Conservation (phyloP, 83 land plant genomes). For the Picea abies region DNA sequence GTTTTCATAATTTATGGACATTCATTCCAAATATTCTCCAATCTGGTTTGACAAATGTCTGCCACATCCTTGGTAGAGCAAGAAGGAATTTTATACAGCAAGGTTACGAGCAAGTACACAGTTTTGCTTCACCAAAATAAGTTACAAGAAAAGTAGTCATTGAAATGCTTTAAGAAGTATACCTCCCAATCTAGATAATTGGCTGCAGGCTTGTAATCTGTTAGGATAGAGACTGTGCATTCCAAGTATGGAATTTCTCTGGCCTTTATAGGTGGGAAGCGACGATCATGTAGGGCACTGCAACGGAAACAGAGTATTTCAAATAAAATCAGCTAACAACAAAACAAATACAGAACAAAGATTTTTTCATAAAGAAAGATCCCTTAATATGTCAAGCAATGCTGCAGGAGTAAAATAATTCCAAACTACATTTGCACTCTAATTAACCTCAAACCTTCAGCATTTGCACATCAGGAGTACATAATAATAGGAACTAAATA, state of each 20-base stretch:
- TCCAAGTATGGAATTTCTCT: slow-evolving; percentile 93
- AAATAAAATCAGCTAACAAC: too few relatives aligned
- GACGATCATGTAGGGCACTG: slow-evolving; percentile 96
- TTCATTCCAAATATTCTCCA: background rate
- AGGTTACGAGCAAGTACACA: too few relatives aligned
- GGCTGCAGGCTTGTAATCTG: slow-evolving; percentile 84
- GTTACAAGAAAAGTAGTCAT: background rate
- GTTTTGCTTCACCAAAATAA: background rate
- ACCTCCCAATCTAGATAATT: slow-evolving; percentile 99
- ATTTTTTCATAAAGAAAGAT: too few relatives aligned
- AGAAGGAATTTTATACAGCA: background rate
- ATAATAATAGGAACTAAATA: too few relatives aligned
- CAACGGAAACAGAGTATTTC: slow-evolving; percentile 8
- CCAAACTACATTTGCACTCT: too few relatives aligned
- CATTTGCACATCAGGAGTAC: too few relatives aligned
- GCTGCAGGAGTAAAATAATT: too few relatives aligned
- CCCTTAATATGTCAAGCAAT: too few relatives aligned
- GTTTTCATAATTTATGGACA: background rate
- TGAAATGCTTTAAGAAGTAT: slow-evolving; percentile 5
- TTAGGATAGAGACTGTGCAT: slow-evolving; percentile 95
- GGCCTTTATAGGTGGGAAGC: slow-evolving; percentile 96
- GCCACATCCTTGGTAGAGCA: background rate
- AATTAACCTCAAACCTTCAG: too few relatives aligned
- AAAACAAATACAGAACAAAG: too few relatives aligned
- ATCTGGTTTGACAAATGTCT: background rate